These are phyloP conservation scores for Alloteropsis semialata DNA, from an alignment of 176 grass and related monocot species.

Conservation along the genomic window DNA sequence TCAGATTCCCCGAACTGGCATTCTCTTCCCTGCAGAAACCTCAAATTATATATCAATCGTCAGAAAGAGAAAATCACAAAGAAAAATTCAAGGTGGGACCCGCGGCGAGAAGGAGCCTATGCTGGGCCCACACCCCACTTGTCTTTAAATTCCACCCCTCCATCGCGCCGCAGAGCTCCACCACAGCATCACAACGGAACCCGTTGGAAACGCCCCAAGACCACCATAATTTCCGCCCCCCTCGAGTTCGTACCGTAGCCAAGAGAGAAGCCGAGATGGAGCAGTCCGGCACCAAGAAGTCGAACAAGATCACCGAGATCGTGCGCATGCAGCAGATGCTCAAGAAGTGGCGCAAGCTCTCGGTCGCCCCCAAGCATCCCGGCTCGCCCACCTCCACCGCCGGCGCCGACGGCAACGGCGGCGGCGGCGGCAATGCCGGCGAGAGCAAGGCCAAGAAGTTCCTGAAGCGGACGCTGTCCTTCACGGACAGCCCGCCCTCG, in stretches of 20 bases:
- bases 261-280: conserved; percentile 31
- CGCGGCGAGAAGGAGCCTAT: background rate
- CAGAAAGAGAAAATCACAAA: background rate
- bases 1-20: conserved; percentile 23
- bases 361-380: conserved; percentile 45
- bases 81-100: background rate
- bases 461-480: conserved; percentile 81
- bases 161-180: conserved; percentile 14
- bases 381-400: background rate
- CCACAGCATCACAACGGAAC: conserved; percentile 21
- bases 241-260: background rate
- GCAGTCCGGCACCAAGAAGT: conserved; percentile 50
- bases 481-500: conserved; percentile 47
- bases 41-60: background rate
- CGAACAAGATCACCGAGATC: conserved; percentile 96
- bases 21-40: conserved; percentile 3
- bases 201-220: conserved; percentile 3
- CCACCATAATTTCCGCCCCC: background rate
- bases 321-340: conserved; percentile 92
- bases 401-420: background rate
- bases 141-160: conserved; percentile 38
- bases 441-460: conserved; percentile 91
- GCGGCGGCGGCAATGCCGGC: conserved; percentile 23
- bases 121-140: background rate
- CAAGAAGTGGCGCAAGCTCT: conserved; percentile 97